These are phyloP conservation scores for Pezizomycotina sp. DNA, from an alignment of 2,329 filamentous ascomycete species.

Conservation along the genomic window DNA sequence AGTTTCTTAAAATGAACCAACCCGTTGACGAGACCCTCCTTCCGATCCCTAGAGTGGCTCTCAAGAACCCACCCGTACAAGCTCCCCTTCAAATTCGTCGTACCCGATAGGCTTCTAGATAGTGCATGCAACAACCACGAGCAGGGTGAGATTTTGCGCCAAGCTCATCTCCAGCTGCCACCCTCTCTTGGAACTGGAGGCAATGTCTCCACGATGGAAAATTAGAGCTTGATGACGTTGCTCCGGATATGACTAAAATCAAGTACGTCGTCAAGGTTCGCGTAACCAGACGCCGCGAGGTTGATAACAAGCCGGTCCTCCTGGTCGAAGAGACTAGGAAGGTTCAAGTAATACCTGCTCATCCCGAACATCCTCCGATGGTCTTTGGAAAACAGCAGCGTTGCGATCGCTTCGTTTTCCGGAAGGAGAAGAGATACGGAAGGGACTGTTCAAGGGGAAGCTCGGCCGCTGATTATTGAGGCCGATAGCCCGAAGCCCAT, in stretches of 20 bases:
- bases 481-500: constrained; percentile 43
- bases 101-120: constrained; percentile 44
- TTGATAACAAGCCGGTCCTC: constrained; percentile 30
- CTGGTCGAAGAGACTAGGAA: constrained; percentile 39
- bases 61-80: constrained; percentile 40
- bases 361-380: constrained; percentile 44
- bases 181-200: constrained; percentile 45
- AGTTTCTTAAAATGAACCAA: constrained; percentile 45
- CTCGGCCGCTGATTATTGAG: constrained; percentile 42
- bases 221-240: constrained; percentile 41
- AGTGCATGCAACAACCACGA: constrained; percentile 41
- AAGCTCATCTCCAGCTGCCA: constrained; percentile 42
- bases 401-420: constrained; percentile 37
- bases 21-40: constrained; percentile 39
- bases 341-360: constrained; percentile 43
- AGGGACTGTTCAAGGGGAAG: constrained; percentile 43
- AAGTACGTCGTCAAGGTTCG: constrained; percentile 39
- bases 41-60: constrained; percentile 39
- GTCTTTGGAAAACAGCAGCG: constrained; percentile 33
- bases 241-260: constrained; percentile 46
- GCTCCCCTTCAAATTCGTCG: constrained; percentile 47
- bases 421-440: constrained; percentile 44
- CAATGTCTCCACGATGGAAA: constrained; percentile 35
- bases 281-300: constrained; percentile 30
- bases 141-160: constrained; percentile 36